These are phyloP conservation scores for Populus euphratica DNA, from an alignment of 345 rosid species.

Conservation along the genomic window DNA sequence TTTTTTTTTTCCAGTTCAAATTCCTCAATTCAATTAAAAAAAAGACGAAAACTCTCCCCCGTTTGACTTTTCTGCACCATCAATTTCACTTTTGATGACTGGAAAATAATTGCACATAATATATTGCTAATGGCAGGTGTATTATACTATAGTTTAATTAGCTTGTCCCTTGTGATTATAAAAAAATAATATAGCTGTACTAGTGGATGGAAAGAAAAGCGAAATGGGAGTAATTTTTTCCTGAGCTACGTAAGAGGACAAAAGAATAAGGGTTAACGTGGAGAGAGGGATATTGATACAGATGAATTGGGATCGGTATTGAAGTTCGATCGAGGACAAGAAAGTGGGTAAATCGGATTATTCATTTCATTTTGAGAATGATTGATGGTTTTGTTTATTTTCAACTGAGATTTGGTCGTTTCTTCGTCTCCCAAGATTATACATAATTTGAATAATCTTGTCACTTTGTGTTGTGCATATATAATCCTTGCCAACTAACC, in stretches of 20 bases:
- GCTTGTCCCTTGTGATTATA: neutral
- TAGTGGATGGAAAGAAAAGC: constrained; percentile 35
- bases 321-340: constrained; percentile 18
- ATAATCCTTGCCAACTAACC: too few species aligned
- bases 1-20: neutral
- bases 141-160: neutral
- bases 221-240: constrained; percentile 19
- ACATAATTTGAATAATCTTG: neutral
- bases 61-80: constrained; percentile 6
- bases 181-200: constrained; percentile 8
- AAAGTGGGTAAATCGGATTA: constrained; percentile 4
- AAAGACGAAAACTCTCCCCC: neutral
- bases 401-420: constrained; percentile 46
- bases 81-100: constrained; percentile 11
- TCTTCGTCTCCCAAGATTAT: constrained; percentile 25
- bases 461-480: neutral
- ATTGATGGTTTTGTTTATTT: constrained; percentile 41
- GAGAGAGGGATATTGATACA: constrained; percentile 23
- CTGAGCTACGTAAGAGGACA: constrained; percentile 31
- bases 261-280: constrained; percentile 9
- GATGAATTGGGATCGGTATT: constrained; percentile 51
- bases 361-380: constrained; percentile 38
- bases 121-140: neutral
- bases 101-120: constrained; percentile 11
- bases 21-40: neutral